Conservation (phyloP, 495 filamentous ascomycete genomes). For the Copromyces sp. region DNA sequence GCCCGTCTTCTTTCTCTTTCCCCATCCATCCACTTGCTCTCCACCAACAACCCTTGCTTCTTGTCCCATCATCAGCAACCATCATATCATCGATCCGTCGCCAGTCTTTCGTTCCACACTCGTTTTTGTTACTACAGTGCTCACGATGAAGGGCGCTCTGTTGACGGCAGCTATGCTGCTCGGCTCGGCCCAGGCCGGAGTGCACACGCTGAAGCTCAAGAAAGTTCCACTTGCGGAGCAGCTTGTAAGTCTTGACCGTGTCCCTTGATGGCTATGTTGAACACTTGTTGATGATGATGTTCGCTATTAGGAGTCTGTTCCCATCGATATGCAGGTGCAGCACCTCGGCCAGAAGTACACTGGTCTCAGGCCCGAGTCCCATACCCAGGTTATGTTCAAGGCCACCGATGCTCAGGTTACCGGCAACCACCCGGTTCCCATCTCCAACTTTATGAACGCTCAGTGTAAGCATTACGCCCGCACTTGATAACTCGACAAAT, state of each 20-base stretch:
- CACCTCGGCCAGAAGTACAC: slow-evolving; percentile 89
- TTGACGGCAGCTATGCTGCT: slow-evolving; percentile 72
- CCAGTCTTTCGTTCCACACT: background rate
- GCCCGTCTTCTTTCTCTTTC: slow-evolving; percentile 3
- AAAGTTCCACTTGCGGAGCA: slow-evolving; percentile 91
- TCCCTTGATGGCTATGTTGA: background rate
- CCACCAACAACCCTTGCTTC: slow-evolving; percentile 3
- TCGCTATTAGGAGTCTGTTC: slow-evolving; percentile 52
- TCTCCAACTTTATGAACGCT: slow-evolving; percentile 97
- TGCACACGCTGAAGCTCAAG: slow-evolving; percentile 93
- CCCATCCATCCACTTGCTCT: slow-evolving; percentile 3
- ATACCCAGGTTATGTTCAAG: slow-evolving; percentile 67
- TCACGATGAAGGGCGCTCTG: slow-evolving; percentile 72
- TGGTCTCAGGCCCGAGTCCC: slow-evolving; percentile 62
- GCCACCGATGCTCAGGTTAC: slow-evolving; percentile 57
- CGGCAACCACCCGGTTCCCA: slow-evolving; percentile 69
- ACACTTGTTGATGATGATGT: slow-evolving; percentile 6
- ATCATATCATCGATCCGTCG: background rate
- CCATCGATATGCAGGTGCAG: slow-evolving; percentile 70
- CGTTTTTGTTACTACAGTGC: slow-evolving; percentile 11
- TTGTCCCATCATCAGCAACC: background rate
- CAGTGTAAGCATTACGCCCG: slow-evolving; percentile 61
- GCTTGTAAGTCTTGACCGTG: slow-evolving; percentile 51
- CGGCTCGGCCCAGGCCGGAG: slow-evolving; percentile 67
- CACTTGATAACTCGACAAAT: background rate